Conservation (phyloP, 352 stramenopile genomes). For the Aphanomyces stellatus region DNA sequence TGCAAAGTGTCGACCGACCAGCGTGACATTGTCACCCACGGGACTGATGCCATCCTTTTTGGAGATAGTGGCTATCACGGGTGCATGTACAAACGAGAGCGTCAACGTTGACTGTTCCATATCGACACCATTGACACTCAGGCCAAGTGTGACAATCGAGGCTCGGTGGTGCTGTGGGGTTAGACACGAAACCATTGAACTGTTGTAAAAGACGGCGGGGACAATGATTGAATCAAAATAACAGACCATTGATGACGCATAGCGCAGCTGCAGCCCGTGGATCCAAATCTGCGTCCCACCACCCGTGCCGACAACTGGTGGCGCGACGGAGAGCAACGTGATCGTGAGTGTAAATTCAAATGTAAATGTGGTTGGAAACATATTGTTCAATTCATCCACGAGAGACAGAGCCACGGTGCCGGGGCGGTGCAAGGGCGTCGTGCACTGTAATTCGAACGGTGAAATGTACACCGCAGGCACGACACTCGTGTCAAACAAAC, state of each 20-base stretch:
- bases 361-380: not conserved
- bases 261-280: constrained; percentile 51
- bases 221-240: constrained; percentile 37
- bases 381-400: constrained; percentile 8
- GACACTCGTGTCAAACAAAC: constrained; percentile 47
- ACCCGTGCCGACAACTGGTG: constrained; percentile 30
- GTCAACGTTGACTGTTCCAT: constrained; percentile 26
- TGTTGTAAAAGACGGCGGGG: constrained; percentile 49
- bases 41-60: not conserved
- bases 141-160: constrained; percentile 28
- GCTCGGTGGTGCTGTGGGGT: constrained; percentile 33
- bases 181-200: constrained; percentile 43
- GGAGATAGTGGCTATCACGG: constrained; percentile 17
- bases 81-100: constrained; percentile 45
- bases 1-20: not conserved
- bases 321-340: constrained; percentile 34
- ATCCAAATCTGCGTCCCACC: constrained; percentile 57
- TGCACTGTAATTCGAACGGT: constrained; percentile 23
- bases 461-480: constrained; percentile 35
- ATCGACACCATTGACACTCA: constrained; percentile 65
- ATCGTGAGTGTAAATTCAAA: constrained; percentile 60
- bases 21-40: not conserved
- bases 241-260: constrained; percentile 40
- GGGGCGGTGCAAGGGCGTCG: constrained; percentile 16
- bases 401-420: not conserved